These are phyloP conservation scores for Apiotrichum porosum DNA, from an alignment of 1,284 basidiomycete genomes.

Conservation along the genomic window DNA sequence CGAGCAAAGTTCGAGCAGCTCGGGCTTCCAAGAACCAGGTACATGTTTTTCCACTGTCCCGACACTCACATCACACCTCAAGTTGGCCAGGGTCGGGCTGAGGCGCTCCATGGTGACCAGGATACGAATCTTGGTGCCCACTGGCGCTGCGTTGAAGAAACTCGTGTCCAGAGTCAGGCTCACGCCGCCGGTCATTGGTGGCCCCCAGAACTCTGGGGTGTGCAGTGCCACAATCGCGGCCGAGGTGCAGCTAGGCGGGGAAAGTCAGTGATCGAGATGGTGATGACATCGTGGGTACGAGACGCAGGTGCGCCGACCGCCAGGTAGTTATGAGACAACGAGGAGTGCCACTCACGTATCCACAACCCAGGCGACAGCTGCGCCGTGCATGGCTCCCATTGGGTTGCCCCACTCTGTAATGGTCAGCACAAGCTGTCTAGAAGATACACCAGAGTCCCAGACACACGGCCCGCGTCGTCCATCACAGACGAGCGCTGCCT, in stretches of 20 bases:
- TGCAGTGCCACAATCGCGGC: slow-evolving; percentile 11
- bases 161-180: slow-evolving; percentile 31
- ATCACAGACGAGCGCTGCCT: too few relatives aligned
- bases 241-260: not conserved
- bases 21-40: not conserved
- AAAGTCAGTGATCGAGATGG: slow-evolving; percentile 19
- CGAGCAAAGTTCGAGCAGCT: too few relatives aligned
- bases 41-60: not conserved
- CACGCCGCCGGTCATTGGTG: slow-evolving; percentile 36
- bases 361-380: slow-evolving; percentile 35
- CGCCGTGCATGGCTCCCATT: slow-evolving; percentile 35
- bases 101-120: slow-evolving; percentile 14
- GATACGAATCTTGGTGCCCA: slow-evolving; percentile 15
- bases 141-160: slow-evolving; percentile 26
- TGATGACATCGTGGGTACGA: slow-evolving; percentile 1
- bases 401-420: slow-evolving; percentile 33
- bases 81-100: slow-evolving; percentile 10
- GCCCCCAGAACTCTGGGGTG: slow-evolving; percentile 40
- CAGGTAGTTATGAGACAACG: not conserved
- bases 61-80: slow-evolving; percentile 19
- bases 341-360: slow-evolving; percentile 21
- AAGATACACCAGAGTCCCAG: too few relatives aligned
- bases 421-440: too few relatives aligned
- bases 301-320: too few relatives aligned
- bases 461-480: too few relatives aligned